phyloP scores from a whole-genome alignment of 345 rosid genomes.

The Anacardium occidentale region DNA sequence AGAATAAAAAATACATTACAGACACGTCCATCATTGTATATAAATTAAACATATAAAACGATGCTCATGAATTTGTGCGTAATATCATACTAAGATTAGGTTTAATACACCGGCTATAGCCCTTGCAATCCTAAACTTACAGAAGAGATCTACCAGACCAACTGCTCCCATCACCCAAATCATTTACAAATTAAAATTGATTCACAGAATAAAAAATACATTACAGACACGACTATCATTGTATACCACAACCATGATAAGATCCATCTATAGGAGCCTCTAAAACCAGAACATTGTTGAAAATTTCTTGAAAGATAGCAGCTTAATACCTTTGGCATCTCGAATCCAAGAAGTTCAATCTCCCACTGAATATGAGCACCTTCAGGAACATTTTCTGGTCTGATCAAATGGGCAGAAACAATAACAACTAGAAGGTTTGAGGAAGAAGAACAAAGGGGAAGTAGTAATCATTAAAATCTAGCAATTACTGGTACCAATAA shows the following conservation, averaged over 20 bases:
- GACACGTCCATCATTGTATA: background rate
- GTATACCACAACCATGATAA: background rate
- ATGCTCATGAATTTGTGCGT: background rate
- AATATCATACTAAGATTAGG: background rate
- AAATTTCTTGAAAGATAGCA: constrained; percentile 4
- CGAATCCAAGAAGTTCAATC: constrained; percentile 95
- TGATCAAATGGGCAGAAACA: constrained; percentile 29
- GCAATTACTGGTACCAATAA: background rate
- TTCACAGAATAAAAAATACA: background rate
- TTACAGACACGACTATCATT: background rate
- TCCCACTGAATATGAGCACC: constrained; percentile 94
- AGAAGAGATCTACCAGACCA: background rate
- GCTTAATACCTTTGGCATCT: constrained; percentile 75
- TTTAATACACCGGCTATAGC: no score
- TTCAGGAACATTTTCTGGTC: constrained; percentile 83
- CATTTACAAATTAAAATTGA: background rate
- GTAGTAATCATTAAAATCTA: background rate
- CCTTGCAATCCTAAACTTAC: background rate
- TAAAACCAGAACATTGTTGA: constrained; percentile 2
- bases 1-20: background rate
- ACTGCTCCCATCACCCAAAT: background rate
- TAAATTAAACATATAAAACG: no score
- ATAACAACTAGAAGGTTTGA: background rate
- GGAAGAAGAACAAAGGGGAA: constrained; percentile 5
- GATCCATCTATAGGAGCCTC: background rate